A percentile compares a stretch with the other conserved stretches of the same genome.
Conservation (phyloP, 2,329 filamentous ascomycete species). For the Neoarthrinium moseri region DNA sequence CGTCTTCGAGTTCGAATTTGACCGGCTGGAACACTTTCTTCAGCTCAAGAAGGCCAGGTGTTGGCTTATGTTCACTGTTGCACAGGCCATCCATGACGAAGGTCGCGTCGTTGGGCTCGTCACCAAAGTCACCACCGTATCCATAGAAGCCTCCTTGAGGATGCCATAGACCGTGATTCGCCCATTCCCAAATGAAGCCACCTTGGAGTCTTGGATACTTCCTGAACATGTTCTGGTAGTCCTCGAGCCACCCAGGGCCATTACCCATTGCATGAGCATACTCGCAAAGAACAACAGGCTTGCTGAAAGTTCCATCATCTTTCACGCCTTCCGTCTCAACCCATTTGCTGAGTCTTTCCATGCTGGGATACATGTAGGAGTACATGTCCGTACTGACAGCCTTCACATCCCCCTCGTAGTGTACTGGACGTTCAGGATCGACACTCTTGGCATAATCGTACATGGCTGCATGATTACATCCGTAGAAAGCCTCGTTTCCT, state of each 20-base stretch:
- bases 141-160: conserved; percentile 49
- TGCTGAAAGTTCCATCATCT: conserved; percentile 42
- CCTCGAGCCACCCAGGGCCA: conserved; percentile 66
- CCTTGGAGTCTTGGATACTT: conserved; percentile 62
- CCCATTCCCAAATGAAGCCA: conserved; percentile 68
- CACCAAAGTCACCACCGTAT: conserved; percentile 58
- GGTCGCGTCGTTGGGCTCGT: conserved; percentile 57
- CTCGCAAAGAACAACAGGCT: conserved; percentile 60
- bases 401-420: conserved; percentile 65
- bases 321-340: conserved; percentile 40
- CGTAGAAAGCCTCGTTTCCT: conserved; percentile 73
- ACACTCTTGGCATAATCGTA: conserved; percentile 56
- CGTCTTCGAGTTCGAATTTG: conserved; percentile 33
- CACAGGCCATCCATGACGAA: conserved; percentile 64
- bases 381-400: conserved; percentile 64
- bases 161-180: conserved; percentile 57
- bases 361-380: conserved; percentile 64
- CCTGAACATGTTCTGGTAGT: conserved; percentile 65
- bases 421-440: conserved; percentile 60
- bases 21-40: conserved; percentile 60
- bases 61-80: conserved; percentile 52
- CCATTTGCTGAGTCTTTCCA: conserved; percentile 49
- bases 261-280: conserved; percentile 71
- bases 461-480: conserved; percentile 67
- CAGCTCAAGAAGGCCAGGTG: conserved; percentile 54